These are phyloP conservation scores for Scleromitrula shiraiana DNA, from an alignment of 2,329 filamentous ascomycete species.

Conservation along the genomic window DNA sequence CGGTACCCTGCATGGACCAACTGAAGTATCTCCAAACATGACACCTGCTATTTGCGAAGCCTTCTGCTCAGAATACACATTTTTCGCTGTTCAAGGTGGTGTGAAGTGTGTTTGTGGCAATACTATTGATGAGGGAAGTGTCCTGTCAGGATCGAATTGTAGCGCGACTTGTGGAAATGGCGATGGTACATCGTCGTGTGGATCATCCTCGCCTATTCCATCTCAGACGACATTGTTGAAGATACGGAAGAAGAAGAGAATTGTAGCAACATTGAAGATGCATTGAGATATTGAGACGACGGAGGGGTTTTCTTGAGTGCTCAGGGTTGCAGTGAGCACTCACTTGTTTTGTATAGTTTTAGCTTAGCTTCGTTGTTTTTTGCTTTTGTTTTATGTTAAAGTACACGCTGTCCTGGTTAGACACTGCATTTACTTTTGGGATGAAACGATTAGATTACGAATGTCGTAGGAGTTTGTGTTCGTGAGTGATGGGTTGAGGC, in stretches of 20 bases:
- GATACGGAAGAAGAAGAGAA: not conserved
- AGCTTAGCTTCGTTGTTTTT: no score
- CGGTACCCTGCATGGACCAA: constrained; percentile 2
- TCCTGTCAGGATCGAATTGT: not conserved
- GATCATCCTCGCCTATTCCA: not conserved
- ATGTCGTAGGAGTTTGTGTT: no score
- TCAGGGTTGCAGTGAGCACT: no score
- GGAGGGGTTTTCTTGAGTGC: no score
- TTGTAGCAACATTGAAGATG: not conserved
- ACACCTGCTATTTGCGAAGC: constrained; percentile 1
- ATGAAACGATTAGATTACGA: no score
- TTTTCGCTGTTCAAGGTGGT: constrained; percentile 2
- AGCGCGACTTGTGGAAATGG: constrained; percentile 5
- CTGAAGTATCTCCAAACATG: not conserved
- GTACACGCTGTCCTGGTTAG: no score
- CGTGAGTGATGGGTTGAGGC: no score
- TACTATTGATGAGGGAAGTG: not conserved
- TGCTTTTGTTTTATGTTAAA: no score
- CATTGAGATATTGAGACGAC: no score
- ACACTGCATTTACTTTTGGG: no score
- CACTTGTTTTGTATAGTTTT: no score
- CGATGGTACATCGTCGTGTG: constrained; percentile 1
- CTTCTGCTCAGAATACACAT: constrained; percentile 1
- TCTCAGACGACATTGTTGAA: not conserved
- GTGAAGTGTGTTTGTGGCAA: constrained; percentile 6